phyloP scores from a whole-genome alignment of 2,329 filamentous ascomycete species.

The Alternaria sp. region DNA sequence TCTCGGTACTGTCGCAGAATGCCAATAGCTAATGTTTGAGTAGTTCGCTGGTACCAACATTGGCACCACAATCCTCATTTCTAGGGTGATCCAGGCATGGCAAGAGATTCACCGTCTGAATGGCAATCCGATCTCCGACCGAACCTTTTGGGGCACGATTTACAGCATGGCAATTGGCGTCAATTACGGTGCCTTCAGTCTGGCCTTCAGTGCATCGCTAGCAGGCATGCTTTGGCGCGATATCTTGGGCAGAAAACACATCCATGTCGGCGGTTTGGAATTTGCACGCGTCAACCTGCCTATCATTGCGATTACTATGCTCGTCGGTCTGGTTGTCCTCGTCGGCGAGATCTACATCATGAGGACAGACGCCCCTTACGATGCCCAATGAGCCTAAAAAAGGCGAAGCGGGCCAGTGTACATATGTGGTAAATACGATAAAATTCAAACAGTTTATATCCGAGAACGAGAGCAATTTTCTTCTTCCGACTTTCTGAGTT shows the following conservation, averaged over 20 bases:
- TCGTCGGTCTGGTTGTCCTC: slow-evolving; percentile 68
- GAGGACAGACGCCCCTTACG: slow-evolving; percentile 40
- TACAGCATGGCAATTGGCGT: slow-evolving; percentile 77
- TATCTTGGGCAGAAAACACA: slow-evolving; percentile 73
- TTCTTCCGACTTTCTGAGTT: background rate
- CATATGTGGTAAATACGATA: background rate
- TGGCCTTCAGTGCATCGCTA: slow-evolving; percentile 75
- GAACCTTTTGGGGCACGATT: slow-evolving; percentile 77
- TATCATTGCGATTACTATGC: slow-evolving; percentile 75
- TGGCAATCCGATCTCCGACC: slow-evolving; percentile 63
- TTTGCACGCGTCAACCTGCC: slow-evolving; percentile 75
- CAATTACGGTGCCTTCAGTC: slow-evolving; percentile 79
- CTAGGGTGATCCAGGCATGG: slow-evolving; percentile 75
- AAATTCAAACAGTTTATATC: background rate
- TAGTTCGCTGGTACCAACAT: slow-evolving; percentile 82
- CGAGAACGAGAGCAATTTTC: background rate
- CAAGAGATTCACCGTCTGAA: slow-evolving; percentile 64
- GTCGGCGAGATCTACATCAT: slow-evolving; percentile 71
- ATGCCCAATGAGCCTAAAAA: background rate
- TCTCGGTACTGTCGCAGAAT: too few relatives aligned
- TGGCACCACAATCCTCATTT: slow-evolving; percentile 77
- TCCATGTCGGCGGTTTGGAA: slow-evolving; percentile 69
- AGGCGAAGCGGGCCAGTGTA: background rate
- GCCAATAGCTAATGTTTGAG: background rate
- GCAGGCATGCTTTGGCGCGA: slow-evolving; percentile 78